These are phyloP conservation scores for Ustilago loliicola DNA, from an alignment of 1,284 basidiomycete genomes.

Conservation along the genomic window DNA sequence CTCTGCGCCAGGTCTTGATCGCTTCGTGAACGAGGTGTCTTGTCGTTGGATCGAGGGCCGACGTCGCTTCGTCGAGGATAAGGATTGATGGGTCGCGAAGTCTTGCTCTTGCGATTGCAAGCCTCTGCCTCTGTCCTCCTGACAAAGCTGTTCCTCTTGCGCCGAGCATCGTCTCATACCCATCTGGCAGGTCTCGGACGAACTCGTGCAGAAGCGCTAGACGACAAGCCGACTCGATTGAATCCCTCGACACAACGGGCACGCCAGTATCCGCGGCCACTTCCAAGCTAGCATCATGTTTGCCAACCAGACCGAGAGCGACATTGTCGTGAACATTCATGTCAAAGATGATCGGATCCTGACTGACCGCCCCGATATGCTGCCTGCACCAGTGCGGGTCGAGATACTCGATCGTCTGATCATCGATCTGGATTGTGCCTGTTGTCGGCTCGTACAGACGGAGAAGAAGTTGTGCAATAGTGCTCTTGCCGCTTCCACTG, in stretches of 20 bases:
- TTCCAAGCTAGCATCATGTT: background rate
- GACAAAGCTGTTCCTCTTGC: slow-evolving; percentile 82
- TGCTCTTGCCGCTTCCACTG: slow-evolving; percentile 93
- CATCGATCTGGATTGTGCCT: slow-evolving; percentile 80
- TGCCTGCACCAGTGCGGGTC: slow-evolving; percentile 81
- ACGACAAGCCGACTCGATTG: slow-evolving; percentile 85
- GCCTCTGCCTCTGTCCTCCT: slow-evolving; percentile 92
- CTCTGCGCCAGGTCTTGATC: slow-evolving; percentile 83
- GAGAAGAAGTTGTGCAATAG: slow-evolving; percentile 84
- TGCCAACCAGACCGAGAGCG: slow-evolving; percentile 77
- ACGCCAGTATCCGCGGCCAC: slow-evolving; percentile 41
- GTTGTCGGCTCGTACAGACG: slow-evolving; percentile 77
- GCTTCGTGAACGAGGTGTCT: slow-evolving; percentile 90
- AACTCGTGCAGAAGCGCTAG: slow-evolving; percentile 90
- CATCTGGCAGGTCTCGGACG: slow-evolving; percentile 82
- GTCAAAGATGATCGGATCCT: slow-evolving; percentile 83
- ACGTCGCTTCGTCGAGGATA: slow-evolving; percentile 96
- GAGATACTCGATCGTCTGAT: slow-evolving; percentile 79
- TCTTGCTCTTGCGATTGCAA: slow-evolving; percentile 89
- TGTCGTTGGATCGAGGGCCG: slow-evolving; percentile 89
- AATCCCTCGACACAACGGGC: slow-evolving; percentile 72
- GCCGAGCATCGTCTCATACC: slow-evolving; percentile 85
- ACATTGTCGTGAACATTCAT: slow-evolving; percentile 89
- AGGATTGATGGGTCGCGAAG: slow-evolving; percentile 89
- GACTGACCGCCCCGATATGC: slow-evolving; percentile 83